These are phyloP conservation scores for Triglochin maritima DNA, from an alignment of 106 monocot species.

Conservation along the genomic window DNA sequence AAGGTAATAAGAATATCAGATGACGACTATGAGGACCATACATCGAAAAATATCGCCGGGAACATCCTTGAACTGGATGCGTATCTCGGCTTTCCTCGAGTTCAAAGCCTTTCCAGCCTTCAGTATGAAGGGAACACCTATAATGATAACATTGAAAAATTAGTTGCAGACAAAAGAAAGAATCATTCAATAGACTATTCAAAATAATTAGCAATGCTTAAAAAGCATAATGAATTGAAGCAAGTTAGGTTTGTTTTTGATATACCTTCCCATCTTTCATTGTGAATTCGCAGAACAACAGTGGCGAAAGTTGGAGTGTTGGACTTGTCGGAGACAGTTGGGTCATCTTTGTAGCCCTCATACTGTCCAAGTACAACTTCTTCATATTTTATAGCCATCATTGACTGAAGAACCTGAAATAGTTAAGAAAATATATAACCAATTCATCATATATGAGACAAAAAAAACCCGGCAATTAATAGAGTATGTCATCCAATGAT, in stretches of 20 bases:
- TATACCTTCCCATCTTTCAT: slow-evolving; percentile 99
- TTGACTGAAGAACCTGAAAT: slow-evolving; percentile 91
- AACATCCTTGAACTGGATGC: slow-evolving; percentile 97
- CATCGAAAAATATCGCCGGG: slow-evolving; percentile 94
- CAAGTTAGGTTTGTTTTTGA: not conserved
- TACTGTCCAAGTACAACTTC: slow-evolving; percentile 98
- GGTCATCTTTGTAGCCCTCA: slow-evolving; percentile 89
- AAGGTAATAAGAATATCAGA: no score
- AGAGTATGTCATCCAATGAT: not conserved
- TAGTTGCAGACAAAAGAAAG: no score
- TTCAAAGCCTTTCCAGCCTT: slow-evolving; percentile 98
- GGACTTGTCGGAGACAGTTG: slow-evolving; percentile 73
- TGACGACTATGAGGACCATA: slow-evolving; percentile 6
- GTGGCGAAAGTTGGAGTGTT: slow-evolving; percentile 96
- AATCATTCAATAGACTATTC: not conserved
- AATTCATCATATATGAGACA: not conserved
- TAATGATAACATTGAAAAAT: not conserved
- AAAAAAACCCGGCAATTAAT: not conserved
- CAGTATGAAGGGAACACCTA: slow-evolving; percentile 96
- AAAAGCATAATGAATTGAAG: not conserved
- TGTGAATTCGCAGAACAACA: slow-evolving; percentile 71
- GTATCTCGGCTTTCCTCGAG: slow-evolving; percentile 93
- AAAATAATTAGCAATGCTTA: not conserved
- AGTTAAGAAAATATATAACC: not conserved
- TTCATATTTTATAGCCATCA: slow-evolving; percentile 61